A percentile compares a stretch with the other conserved stretches of the same genome.
Conservation (phyloP, 805 yeast genomes). For the Kuraishia ogatae region DNA sequence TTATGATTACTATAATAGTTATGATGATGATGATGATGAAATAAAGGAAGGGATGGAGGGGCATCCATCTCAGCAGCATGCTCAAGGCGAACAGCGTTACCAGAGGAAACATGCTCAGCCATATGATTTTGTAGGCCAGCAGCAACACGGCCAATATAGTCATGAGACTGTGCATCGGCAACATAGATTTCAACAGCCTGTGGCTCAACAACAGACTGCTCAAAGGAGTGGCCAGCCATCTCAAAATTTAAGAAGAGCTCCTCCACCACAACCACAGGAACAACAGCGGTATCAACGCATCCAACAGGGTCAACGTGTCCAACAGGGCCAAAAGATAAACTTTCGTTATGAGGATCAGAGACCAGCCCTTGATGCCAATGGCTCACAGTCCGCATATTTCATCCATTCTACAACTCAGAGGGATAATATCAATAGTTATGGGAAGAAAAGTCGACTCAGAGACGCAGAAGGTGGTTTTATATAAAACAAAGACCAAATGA, state of each 20-base stretch:
- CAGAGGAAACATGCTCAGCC: not conserved
- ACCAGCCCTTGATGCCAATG: not conserved
- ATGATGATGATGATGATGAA: not conserved
- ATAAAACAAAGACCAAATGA: not conserved
- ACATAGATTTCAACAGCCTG: no score
- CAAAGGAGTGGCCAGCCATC: not conserved
- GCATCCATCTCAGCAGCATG: no score
- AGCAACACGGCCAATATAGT: no score
- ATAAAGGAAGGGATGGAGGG: no score
- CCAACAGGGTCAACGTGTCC: no score
- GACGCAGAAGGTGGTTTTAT: not conserved
- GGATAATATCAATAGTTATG: not conserved
- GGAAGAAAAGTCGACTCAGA: not conserved
- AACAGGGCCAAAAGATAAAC: not conserved
- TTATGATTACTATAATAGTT: not conserved
- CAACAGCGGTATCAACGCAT: not conserved
- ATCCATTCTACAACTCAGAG: not conserved
- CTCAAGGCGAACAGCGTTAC: no score
- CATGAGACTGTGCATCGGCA: no score
- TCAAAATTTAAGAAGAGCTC: not conserved
- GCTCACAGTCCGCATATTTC: not conserved
- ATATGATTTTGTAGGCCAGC: not conserved
- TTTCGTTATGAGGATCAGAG: not conserved
- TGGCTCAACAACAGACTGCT: no score
- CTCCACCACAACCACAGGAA: not conserved